Percentiles rank a stretch among this genome's conserved stretches.
Evolutionary conservation across 2,329 filamentous ascomycete species (phyloP).

Genomic region (Colletotrichum theobromicola): DNA sequence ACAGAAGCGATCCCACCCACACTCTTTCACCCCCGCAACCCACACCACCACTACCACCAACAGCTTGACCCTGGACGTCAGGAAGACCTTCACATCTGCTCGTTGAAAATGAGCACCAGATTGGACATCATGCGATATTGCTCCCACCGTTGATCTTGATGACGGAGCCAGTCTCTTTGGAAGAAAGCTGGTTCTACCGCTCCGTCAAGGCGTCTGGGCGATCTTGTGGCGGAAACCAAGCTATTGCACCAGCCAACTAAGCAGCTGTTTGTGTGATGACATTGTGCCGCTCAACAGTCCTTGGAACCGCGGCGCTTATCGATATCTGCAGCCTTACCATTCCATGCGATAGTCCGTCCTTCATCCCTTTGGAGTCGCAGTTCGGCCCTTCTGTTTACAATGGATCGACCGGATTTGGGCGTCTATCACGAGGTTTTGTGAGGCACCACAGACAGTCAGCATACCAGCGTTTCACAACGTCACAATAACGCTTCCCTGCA

Average conservation of each 20-base stretch:
- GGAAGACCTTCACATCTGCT: background rate
- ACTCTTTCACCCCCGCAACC: slow-evolving; percentile 4
- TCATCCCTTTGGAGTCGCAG: background rate
- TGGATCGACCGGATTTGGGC: background rate
- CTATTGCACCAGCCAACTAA: background rate
- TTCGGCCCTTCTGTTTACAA: background rate
- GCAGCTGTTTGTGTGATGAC: background rate
- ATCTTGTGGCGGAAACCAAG: background rate
- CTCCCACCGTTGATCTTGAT: background rate
- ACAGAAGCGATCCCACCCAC: background rate
- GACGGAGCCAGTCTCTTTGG: background rate
- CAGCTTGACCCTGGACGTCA: background rate
- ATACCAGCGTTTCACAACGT: background rate
- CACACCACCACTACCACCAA: background rate
- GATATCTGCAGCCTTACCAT: background rate
- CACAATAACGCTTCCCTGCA: background rate
- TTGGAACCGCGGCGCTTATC: background rate
- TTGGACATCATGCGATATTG: background rate
- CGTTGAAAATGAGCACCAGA: background rate
- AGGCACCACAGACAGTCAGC: background rate
- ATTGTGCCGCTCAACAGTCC: background rate
- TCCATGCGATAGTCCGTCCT: background rate
- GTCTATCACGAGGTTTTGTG: background rate
- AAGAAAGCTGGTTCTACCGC: background rate
- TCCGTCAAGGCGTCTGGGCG: background rate